phyloP scores from a whole-genome alignment of 176 grass and related monocot genomes.

The Pontederia crassipes region DNA sequence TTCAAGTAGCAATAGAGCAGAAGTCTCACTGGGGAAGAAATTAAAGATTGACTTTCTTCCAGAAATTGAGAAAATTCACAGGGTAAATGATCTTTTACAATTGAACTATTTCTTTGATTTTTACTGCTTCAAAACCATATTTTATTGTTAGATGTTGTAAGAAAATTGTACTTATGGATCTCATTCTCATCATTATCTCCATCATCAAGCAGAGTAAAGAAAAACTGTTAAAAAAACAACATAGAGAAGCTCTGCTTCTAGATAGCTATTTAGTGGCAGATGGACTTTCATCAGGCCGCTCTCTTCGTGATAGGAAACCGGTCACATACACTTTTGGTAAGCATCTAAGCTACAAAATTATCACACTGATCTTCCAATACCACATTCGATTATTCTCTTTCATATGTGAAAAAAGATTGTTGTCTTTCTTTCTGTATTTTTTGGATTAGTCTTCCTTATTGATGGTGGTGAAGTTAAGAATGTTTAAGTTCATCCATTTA shows the following conservation, averaged over 20 bases:
- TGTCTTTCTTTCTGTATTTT: no score
- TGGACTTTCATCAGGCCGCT: conserved; percentile 73
- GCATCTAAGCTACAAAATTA: background rate
- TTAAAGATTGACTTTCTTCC: conserved; percentile 81
- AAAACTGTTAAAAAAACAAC: conserved; percentile 80
- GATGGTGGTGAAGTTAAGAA: no score
- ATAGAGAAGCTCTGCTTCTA: conserved; percentile 89
- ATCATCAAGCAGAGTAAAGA: conserved; percentile 71
- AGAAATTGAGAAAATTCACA: conserved; percentile 91
- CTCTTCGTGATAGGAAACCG: conserved; percentile 77
- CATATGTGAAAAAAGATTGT: no score
- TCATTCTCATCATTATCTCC: conserved; percentile 9
- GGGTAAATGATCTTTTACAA: conserved; percentile 33
- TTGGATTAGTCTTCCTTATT: no score
- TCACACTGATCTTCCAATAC: no score
- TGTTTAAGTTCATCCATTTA: no score
- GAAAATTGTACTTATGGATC: background rate
- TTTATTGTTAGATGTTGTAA: background rate
- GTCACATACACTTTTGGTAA: conserved; percentile 98
- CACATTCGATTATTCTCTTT: no score
- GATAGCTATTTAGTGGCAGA: conserved; percentile 60
- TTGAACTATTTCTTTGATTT: background rate
- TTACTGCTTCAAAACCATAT: background rate
- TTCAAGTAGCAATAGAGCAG: conserved; percentile 79
- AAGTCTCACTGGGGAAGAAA: conserved; percentile 86